Base-by-base conservation (phyloP, 108 stramenopile genomes). In the Aureococcus anophagefferens region DNA sequence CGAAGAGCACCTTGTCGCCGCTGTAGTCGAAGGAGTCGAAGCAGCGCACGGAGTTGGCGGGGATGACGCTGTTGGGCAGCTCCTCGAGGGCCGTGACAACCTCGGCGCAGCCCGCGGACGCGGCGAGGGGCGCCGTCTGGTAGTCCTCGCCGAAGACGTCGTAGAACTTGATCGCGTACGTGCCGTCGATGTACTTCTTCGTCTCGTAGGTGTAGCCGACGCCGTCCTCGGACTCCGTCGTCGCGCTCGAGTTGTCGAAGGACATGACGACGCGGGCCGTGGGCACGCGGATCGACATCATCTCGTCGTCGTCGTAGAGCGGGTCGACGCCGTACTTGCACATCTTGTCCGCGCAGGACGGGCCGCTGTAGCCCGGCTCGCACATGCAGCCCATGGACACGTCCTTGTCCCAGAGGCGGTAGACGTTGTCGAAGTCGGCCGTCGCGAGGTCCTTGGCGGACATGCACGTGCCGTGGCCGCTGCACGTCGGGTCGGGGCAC, bases 291-390 rank as follows among this genome's bases (percentile, higher is more conserved):
- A 59, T 59, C 21, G 51, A 25, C 51, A 59, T 59, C 7, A 9
- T 9, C 32, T 82, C 79, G 71, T 88, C 87, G 76, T 88, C 87
- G 16, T 74, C 77, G 77, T 86, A 89, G n/a, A 89, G 82, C 64
- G 88, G 88, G 73, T 89, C 88, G 32, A 88, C 69, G 62, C 87
- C 87, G 74, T 77, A 79, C 17, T 84, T 81, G 81, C 89, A 89
- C 30, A 74, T 32, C 14, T 83, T 67, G 16, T 85, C 74, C 33
- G 63, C 68, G 74, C 89, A 89, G 62, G 87, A 86, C 32, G 83
- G 73, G 33, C 87, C 86, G 36, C 64, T 46, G 67, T 88, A 89
- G 72, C 88, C 88, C 51, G 84, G 65, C 65, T 89, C 88, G 70
- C 88, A 89, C 74, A 81, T 82, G 77, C 88, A 89, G 65, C 83